Evolutionary conservation across 768 basidiomycete genomes (phyloP).

Genomic region (Boletus patriciae): DNA sequence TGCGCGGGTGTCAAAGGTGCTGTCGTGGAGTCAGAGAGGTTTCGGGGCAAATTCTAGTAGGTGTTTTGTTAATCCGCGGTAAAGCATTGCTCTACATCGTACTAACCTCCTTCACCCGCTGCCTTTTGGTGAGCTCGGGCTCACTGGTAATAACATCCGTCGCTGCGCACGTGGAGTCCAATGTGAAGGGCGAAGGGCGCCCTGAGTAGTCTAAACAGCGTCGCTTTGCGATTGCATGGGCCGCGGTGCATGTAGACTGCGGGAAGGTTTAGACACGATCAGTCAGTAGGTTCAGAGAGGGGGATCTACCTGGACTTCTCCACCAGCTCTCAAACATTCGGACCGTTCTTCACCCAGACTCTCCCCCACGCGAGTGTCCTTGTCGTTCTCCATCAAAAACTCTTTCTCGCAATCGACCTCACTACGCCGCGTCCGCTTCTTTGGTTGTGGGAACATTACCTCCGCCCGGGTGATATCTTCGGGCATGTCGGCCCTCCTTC

Average conservation of each 20-base stretch:
- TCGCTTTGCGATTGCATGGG: not conserved
- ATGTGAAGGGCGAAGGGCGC: not conserved
- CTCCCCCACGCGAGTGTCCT: not conserved
- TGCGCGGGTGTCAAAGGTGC: not conserved
- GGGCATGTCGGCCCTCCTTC: not conserved
- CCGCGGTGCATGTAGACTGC: not conserved
- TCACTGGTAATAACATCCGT: not conserved
- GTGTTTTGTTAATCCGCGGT: not conserved
- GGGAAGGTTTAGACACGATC: not conserved
- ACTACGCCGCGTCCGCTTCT: not conserved
- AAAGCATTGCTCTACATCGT: not conserved
- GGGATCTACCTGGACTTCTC: not conserved
- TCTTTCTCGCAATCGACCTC: not conserved
- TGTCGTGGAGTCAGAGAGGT: not conserved
- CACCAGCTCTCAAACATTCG: not conserved
- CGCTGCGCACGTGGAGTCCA: not conserved
- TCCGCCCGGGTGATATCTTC: not conserved
- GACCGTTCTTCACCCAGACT: not conserved
- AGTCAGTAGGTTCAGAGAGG: not conserved
- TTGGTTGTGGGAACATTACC: too few relatives aligned
- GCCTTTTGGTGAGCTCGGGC: not conserved
- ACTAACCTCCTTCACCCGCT: not conserved
- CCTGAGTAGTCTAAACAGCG: not conserved
- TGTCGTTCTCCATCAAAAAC: not conserved
- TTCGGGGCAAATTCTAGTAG: not conserved